phyloP scores from a whole-genome alignment of 2,329 filamentous ascomycete genomes.

The Cyphellophora attinorum region DNA sequence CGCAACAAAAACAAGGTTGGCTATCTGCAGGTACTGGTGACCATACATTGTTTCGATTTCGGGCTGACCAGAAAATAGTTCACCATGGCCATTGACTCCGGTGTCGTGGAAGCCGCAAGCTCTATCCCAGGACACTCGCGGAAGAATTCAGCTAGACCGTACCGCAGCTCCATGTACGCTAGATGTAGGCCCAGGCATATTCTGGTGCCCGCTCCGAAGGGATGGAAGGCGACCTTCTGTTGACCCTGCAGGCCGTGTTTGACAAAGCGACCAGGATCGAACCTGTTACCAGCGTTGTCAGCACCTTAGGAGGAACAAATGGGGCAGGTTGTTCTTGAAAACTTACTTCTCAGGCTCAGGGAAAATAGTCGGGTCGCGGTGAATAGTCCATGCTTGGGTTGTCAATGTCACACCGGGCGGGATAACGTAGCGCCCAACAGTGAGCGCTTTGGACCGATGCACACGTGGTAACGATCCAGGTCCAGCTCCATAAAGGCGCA shows the following conservation, averaged over 20 bases:
- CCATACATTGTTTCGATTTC: neutral
- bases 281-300: too few species aligned
- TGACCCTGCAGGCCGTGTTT: neutral
- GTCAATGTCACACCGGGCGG: constrained; percentile 44
- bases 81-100: constrained; percentile 7
- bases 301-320: too few species aligned
- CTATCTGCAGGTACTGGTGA: too few species aligned
- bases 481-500: constrained; percentile 48
- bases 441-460: constrained; percentile 36
- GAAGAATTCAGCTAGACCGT: constrained; percentile 45
- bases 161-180: constrained; percentile 48
- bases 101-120: constrained; percentile 1
- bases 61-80: constrained; percentile 11
- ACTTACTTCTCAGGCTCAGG: constrained; percentile 38
- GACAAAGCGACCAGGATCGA: constrained; percentile 43
- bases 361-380: constrained; percentile 43
- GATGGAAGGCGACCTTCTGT: constrained; percentile 33
- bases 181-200: constrained; percentile 64
- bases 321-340: too few species aligned
- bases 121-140: constrained; percentile 20
- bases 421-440: constrained; percentile 31
- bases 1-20: too few species aligned
- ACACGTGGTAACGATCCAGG: constrained; percentile 46
- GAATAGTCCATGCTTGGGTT: constrained; percentile 46
- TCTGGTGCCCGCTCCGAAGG: constrained; percentile 59